These are phyloP conservation scores for Cyberlindnera mississippiensis DNA, from an alignment of 805 yeast genomes.

Conservation along the genomic window DNA sequence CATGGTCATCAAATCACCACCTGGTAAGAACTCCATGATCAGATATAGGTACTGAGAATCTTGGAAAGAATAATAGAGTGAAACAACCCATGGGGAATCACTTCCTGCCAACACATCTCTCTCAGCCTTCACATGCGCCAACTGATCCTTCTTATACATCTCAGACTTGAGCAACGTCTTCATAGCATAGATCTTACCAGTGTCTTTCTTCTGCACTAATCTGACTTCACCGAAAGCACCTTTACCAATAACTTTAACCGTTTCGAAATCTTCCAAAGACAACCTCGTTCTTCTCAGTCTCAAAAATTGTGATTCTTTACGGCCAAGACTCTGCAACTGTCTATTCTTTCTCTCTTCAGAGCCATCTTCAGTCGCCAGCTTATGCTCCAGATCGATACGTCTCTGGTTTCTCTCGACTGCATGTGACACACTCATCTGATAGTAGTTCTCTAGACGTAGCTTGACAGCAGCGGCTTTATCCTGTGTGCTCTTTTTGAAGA, in stretches of 20 bases:
- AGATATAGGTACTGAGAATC: constrained; percentile 84
- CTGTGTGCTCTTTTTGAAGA: constrained; percentile 29
- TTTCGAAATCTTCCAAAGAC: constrained; percentile 89
- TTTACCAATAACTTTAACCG: constrained; percentile 97
- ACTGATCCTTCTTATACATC: constrained; percentile 85
- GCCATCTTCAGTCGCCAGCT: constrained; percentile 69
- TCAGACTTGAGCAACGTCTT: constrained; percentile 85
- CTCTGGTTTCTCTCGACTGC: constrained; percentile 96
- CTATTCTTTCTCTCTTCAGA: constrained; percentile 63
- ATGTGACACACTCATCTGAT: constrained; percentile 86
- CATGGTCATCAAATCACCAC: constrained; percentile 95
- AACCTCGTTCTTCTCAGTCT: constrained; percentile 89
- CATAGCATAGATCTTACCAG: constrained; percentile 92
- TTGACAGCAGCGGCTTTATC: constrained; percentile 49
- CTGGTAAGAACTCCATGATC: constrained; percentile 99
- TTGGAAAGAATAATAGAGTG: constrained; percentile 90
- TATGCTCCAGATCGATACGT: constrained; percentile 78
- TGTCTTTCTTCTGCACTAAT: constrained; percentile 89
- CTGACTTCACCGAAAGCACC: constrained; percentile 99
- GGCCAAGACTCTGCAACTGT: constrained; percentile 76
- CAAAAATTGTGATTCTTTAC: constrained; percentile 81
- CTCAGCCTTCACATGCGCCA: constrained; percentile 93
- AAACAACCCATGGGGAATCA: constrained; percentile 94
- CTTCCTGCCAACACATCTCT: constrained; percentile 95
- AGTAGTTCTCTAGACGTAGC: constrained; percentile 78